Evolutionary conservation across 306 rosid species (phyloP).

Genomic region (Chamaecrista fasciculata): DNA sequence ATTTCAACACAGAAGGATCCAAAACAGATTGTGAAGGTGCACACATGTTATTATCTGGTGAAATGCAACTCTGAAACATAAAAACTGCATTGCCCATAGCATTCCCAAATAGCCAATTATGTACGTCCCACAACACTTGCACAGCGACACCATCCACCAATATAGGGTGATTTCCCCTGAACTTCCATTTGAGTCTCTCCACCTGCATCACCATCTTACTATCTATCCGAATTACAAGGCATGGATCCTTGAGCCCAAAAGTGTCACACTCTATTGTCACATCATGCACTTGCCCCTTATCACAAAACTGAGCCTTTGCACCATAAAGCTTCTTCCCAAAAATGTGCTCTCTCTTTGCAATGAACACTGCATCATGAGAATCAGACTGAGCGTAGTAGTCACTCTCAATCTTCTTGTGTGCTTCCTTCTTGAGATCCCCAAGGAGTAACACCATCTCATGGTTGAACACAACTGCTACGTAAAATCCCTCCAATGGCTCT

Average conservation of each 20-base stretch:
- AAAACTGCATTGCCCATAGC: slow-evolving; percentile 71
- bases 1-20: slow-evolving; percentile 46
- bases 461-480: slow-evolving; percentile 54
- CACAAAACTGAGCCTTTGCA: slow-evolving; percentile 71
- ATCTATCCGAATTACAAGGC: slow-evolving; percentile 71
- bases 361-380: slow-evolving; percentile 46
- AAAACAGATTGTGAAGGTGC: slow-evolving; percentile 33
- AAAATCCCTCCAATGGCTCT: slow-evolving; percentile 74
- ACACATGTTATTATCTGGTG: slow-evolving; percentile 51
- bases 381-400: slow-evolving; percentile 35
- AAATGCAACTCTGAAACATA: slow-evolving; percentile 74
- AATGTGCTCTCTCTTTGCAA: slow-evolving; percentile 73
- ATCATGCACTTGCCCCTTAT: slow-evolving; percentile 64
- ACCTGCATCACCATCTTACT: slow-evolving; percentile 71
- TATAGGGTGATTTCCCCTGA: slow-evolving; percentile 75
- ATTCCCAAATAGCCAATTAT: slow-evolving; percentile 84
- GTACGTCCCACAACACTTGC: slow-evolving; percentile 91
- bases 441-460: slow-evolving; percentile 55
- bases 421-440: slow-evolving; percentile 68
- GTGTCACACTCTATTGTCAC: slow-evolving; percentile 80
- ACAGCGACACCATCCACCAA: slow-evolving; percentile 75
- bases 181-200: slow-evolving; percentile 83
- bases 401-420: slow-evolving; percentile 46
- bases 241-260: slow-evolving; percentile 53
- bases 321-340: slow-evolving; percentile 68